Base-by-base conservation (phyloP, 2,329 filamentous ascomycete genomes). In the Rachicladosporium sp. region DNA sequence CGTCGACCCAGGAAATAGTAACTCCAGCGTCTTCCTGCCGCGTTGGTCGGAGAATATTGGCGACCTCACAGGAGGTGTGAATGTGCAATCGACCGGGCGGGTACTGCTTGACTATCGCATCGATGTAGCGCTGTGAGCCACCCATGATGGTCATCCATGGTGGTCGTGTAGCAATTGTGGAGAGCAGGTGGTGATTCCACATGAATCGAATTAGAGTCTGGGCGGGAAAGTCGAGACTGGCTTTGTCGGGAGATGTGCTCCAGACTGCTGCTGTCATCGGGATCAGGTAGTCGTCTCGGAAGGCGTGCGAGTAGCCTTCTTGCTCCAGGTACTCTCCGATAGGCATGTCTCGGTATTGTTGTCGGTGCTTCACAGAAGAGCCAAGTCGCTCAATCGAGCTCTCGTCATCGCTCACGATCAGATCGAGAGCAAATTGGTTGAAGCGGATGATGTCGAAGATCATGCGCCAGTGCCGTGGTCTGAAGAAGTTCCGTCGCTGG, bases 361-460 rank as follows among this genome's bases (percentile, higher is more conserved):
- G 48, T 35, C 46, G 42, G 12, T 36, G 29, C 27, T 42, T 31
- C 9, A 41, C 21, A 10, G 34, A 23, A 4, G 43, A 36, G 10
- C 33, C 38, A 10, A 39, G 35, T 29, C 38, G 32, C 12, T 29
- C 21, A 8, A 21, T 29, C 8, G 12, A 27, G 23, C 64, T 64
- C 19, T 65, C 58, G 12, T 66, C 58, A 6, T 78, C 71, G 1
- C 70, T 59, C 15, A 66, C 67, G n/a, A 93, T 63, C 2, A 89
- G 57, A 57, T 93, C 83, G 15, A 85, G 57, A 0, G 82, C 80
- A 52, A 86, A 87, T 49, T 85, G 78, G 51, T 89, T 89, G 65
- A 93, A 91, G 31, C 84, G 81, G 31, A 88, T 54, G 42, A 91
- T 81, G 57, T 93, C 85, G 54, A 91, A 87, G 15, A 91, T 68